phyloP scores from a whole-genome alignment of 441 rosid species.

The Gossypium schwendimanii region DNA sequence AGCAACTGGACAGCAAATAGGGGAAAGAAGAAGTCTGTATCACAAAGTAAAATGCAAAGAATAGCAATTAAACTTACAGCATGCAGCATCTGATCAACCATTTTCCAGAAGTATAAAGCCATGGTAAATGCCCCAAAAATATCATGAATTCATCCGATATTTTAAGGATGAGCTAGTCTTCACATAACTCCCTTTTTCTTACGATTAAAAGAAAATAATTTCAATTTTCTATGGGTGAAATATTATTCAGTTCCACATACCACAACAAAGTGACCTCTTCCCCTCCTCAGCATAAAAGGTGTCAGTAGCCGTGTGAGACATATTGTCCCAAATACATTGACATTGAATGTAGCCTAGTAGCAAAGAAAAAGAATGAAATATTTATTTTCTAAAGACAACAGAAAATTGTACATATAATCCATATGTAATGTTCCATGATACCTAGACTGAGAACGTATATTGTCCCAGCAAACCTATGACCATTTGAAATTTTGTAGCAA shows the following conservation, averaged over 20 bases:
- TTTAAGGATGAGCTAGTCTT: neutral
- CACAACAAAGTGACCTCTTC: conserved; percentile 90
- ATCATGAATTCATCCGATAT: neutral
- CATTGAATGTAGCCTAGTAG: conserved; percentile 61
- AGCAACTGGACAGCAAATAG: neutral
- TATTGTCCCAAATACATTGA: conserved; percentile 81
- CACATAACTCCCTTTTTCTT: neutral
- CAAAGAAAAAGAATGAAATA: conserved; percentile 12
- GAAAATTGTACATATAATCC: neutral
- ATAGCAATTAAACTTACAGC: neutral
- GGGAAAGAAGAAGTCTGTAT: neutral
- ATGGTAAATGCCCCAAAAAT: neutral
- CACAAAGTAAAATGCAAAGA: neutral
- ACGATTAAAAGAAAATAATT: neutral
- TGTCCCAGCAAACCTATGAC: neutral
- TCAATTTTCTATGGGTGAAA: neutral
- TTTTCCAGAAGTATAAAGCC: neutral
- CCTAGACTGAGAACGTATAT: neutral
- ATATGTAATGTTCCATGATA: neutral
- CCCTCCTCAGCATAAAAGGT: conserved; percentile 69
- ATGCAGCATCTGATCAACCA: neutral
- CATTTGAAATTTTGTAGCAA: neutral
- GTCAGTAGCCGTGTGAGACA: conserved; percentile 72
- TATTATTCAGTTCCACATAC: conserved; percentile 38
- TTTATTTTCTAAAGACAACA: conserved; percentile 2